A percentile compares a stretch with the other conserved stretches of the same genome.
These are phyloP conservation scores for Aureobasidium zeae DNA, from an alignment of 2,329 filamentous ascomycete genomes.

Conservation along the genomic window DNA sequence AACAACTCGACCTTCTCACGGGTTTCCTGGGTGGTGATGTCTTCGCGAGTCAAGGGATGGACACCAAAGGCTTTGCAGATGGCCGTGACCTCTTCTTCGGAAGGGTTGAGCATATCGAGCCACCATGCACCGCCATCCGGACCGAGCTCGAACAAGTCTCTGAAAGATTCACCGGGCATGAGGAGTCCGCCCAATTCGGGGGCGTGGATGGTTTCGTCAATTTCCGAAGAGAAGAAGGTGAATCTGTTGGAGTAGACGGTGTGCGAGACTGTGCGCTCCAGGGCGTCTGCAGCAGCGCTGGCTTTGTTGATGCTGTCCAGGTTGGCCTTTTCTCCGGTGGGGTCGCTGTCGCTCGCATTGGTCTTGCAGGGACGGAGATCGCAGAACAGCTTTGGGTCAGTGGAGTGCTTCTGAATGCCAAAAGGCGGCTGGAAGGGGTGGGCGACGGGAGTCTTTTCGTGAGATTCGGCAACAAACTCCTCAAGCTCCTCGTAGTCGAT, in stretches of 20 bases:
- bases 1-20: constrained; percentile 98
- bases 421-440: constrained; percentile 30
- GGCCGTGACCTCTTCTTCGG: constrained; percentile 74
- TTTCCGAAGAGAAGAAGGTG: constrained; percentile 93
- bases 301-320: constrained; percentile 31
- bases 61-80: constrained; percentile 93
- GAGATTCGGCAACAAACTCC: constrained; percentile 65
- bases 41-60: constrained; percentile 89
- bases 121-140: constrained; percentile 86
- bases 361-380: constrained; percentile 44
- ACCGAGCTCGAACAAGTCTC: constrained; percentile 70
- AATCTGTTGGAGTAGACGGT: constrained; percentile 58
- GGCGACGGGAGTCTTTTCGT: constrained; percentile 38
- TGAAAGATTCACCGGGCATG: constrained; percentile 80
- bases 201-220: constrained; percentile 87
- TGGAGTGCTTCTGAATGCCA: constrained; percentile 23
- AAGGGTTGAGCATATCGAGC: constrained; percentile 88
- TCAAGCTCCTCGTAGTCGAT: constrained; percentile 90
- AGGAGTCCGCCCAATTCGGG: constrained; percentile 80
- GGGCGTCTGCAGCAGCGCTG: constrained; percentile 22
- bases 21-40: constrained; percentile 89
- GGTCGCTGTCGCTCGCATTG: constrained; percentile 25
- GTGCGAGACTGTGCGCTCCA: constrained; percentile 22
- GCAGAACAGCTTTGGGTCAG: constrained; percentile 43
- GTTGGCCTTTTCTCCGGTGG: constrained; percentile 24